Evolutionary conservation across 2,329 filamentous ascomycete species (phyloP).

Genomic region (Hymenoscyphus infarciens): DNA sequence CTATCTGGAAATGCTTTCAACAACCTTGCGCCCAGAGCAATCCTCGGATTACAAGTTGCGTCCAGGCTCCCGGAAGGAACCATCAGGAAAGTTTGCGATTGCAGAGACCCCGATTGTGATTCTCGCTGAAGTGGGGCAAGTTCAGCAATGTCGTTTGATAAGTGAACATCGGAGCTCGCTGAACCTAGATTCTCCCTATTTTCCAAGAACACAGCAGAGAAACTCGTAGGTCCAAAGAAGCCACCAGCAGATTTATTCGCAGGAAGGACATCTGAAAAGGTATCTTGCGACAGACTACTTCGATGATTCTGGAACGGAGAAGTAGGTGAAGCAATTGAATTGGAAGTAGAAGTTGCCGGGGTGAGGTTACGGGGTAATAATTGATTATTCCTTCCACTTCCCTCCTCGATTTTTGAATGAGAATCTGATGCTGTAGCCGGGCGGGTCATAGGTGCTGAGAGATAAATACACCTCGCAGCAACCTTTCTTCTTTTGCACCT

Average conservation of each 20-base stretch:
- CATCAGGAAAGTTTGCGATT: constrained; percentile 32
- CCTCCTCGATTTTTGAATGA: not conserved
- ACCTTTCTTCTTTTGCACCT: constrained; percentile 29
- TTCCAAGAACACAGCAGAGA: constrained; percentile 34
- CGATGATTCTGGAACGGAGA: constrained; percentile 4
- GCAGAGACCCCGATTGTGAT: constrained; percentile 21
- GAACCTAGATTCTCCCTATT: constrained; percentile 27
- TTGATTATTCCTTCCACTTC: constrained; percentile 4
- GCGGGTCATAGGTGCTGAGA: constrained; percentile 30
- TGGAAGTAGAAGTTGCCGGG: constrained; percentile 6
- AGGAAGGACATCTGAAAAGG: not conserved
- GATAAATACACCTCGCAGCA: constrained; percentile 27
- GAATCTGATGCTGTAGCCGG: constrained; percentile 1
- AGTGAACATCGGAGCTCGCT: constrained; percentile 25
- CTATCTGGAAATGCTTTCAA: constrained; percentile 29
- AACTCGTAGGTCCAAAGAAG: constrained; percentile 33
- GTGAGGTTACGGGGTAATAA: constrained; percentile 10
- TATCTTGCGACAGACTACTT: constrained; percentile 3
- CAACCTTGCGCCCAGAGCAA: constrained; percentile 29
- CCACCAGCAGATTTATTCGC: constrained; percentile 20
- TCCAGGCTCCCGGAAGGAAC: constrained; percentile 20
- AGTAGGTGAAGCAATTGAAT: constrained; percentile 4
- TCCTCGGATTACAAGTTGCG: constrained; percentile 24
- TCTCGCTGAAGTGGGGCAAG: constrained; percentile 16
- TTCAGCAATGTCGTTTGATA: constrained; percentile 28